Percentiles rank a stretch among this genome's conserved stretches.
phyloP scores from a whole-genome alignment of 2,329 filamentous ascomycete species.

The Hypomyces rosellus region DNA sequence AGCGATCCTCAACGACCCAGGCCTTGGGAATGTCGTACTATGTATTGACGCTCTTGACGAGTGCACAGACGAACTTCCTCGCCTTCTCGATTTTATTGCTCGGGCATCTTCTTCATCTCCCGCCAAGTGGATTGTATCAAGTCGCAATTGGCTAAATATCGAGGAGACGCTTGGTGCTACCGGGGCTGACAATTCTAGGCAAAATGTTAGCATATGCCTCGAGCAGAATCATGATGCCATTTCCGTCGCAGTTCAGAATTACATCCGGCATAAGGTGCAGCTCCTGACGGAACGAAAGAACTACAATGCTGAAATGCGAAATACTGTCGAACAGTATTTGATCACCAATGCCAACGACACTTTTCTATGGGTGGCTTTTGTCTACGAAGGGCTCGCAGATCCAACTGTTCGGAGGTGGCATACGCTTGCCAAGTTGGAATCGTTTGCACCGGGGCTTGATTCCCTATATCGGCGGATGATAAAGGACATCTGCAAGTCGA shows the following conservation, averaged over 20 bases:
- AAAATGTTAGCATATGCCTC: conserved; percentile 24
- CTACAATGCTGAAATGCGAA: conserved; percentile 10
- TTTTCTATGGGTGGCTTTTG: conserved; percentile 21
- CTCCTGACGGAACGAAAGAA: conserved; percentile 18
- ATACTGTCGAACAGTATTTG: conserved; percentile 15
- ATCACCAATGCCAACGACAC: conserved; percentile 29
- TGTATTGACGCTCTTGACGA: conserved; percentile 44
- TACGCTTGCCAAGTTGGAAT: conserved; percentile 13
- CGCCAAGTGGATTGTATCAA: conserved; percentile 39
- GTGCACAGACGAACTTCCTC: neutral
- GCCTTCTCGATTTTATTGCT: neutral
- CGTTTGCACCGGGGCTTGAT: conserved; percentile 29
- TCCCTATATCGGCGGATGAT: conserved; percentile 34
- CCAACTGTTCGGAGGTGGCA: conserved; percentile 6
- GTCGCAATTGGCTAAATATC: conserved; percentile 35
- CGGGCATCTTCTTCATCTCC: conserved; percentile 11
- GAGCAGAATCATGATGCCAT: conserved; percentile 31
- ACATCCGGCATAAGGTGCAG: conserved; percentile 29
- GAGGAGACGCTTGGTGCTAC: conserved; percentile 15
- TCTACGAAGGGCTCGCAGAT: conserved; percentile 15
- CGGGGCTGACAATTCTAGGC: conserved; percentile 15
- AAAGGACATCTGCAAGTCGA: conserved; percentile 20
- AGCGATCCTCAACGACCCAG: conserved; percentile 32
- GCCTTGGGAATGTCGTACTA: conserved; percentile 24
- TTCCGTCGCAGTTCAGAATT: conserved; percentile 29